Conservation (phyloP, 371 early-diverging fungal species). For the Apophysomyces sp. region DNA sequence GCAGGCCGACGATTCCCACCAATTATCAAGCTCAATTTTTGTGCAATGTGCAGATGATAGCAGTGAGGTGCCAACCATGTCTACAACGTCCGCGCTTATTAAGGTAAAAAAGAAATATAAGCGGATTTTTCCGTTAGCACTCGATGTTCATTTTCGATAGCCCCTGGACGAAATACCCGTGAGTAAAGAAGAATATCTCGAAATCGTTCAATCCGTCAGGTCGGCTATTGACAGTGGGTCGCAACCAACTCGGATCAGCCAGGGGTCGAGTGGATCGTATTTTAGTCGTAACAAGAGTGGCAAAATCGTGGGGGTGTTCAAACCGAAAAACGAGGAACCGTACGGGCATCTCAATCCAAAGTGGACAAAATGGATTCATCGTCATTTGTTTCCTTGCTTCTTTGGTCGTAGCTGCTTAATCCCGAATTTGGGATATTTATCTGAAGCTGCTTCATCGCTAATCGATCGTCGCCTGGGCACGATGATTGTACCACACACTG, state of each 20-base stretch:
- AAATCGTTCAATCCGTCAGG: slow-evolving; percentile 69
- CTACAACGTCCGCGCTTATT: background rate
- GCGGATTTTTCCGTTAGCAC: too few species aligned
- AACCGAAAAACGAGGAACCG: slow-evolving; percentile 94
- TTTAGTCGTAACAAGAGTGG: slow-evolving; percentile 75
- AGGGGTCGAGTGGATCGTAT: slow-evolving; percentile 90
- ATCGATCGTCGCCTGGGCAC: slow-evolving; percentile 78
- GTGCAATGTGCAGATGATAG: slow-evolving; percentile 18
- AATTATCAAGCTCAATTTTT: slow-evolving; percentile 43
- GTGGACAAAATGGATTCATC: slow-evolving; percentile 94
- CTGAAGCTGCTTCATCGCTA: slow-evolving; percentile 83
- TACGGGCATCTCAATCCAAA: slow-evolving; percentile 90
- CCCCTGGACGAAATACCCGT: slow-evolving; percentile 35
- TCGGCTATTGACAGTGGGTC: slow-evolving; percentile 68
- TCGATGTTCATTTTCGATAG: background rate
- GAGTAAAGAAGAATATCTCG: slow-evolving; percentile 48
- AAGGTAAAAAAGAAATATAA: slow-evolving; percentile 7
- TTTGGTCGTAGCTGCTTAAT: slow-evolving; percentile 90
- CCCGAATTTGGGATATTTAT: slow-evolving; percentile 87
- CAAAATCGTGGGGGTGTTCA: slow-evolving; percentile 87
- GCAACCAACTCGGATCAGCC: slow-evolving; percentile 68
- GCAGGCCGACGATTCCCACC: slow-evolving; percentile 26
- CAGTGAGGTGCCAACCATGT: slow-evolving; percentile 1
- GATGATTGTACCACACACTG: slow-evolving; percentile 83
- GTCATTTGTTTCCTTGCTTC: slow-evolving; percentile 84